Conservation (phyloP, 2,329 filamentous ascomycete species). For the Penicillium griseofulvum region DNA sequence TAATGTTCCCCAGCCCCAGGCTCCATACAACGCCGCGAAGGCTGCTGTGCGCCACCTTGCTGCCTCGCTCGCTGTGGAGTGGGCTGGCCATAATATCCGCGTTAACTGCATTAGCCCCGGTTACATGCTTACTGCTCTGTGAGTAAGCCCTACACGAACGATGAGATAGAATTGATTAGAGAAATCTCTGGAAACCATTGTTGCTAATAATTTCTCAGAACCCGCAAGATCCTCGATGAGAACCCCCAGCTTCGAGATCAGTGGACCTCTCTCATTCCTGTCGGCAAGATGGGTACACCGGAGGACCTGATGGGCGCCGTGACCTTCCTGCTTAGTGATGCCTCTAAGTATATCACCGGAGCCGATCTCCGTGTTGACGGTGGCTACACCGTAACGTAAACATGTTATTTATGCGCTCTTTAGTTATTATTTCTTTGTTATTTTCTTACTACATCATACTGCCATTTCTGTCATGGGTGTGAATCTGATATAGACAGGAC, state of each 20-base stretch:
- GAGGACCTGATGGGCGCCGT: conserved; percentile 93
- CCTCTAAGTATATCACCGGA: conserved; percentile 69
- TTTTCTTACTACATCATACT: conserved; percentile 6
- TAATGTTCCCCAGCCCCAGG: conserved; percentile 92
- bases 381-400: conserved; percentile 78
- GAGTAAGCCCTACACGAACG: conserved; percentile 40
- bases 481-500: not conserved
- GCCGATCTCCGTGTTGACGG: conserved; percentile 81
- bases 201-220: conserved; percentile 52
- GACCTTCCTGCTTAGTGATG: conserved; percentile 79
- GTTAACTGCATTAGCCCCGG: conserved; percentile 95
- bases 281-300: conserved; percentile 88
- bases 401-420: not conserved
- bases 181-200: not conserved
- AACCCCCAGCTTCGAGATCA: conserved; percentile 85
- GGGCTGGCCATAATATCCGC: conserved; percentile 81
- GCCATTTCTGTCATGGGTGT: not conserved
- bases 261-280: conserved; percentile 89
- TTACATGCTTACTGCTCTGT: conserved; percentile 95
- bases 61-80: conserved; percentile 85
- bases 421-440: not conserved
- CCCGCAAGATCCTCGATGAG: conserved; percentile 89
- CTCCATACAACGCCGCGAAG: conserved; percentile 89
- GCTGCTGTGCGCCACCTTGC: conserved; percentile 88
- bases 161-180: not conserved